Evolutionary conservation across 768 basidiomycete genomes (phyloP).

Genomic region (Suillus occidentalis): DNA sequence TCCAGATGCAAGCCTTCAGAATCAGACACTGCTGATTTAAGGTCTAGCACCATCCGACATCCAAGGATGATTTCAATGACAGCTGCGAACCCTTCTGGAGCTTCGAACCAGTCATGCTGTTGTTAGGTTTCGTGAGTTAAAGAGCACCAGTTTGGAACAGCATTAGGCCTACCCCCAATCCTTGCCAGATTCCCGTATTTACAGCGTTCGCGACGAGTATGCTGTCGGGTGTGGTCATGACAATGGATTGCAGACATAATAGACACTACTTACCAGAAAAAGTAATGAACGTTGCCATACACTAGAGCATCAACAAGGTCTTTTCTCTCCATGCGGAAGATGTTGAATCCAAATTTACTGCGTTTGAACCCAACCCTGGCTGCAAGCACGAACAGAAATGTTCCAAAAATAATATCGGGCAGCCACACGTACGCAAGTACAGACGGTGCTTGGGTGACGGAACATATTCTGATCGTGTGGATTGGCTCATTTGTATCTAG

Average conservation of each 20-base stretch:
- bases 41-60: constrained; percentile 1
- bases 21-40: not conserved
- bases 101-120: not conserved
- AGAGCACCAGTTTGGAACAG: too few species aligned
- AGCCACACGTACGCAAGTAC: not conserved
- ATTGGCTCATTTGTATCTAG: not conserved
- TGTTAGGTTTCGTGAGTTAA: not conserved
- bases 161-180: not conserved
- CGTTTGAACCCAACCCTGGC: not conserved
- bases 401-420: not conserved
- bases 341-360: not conserved
- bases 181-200: constrained; percentile 1
- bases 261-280: not conserved
- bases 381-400: constrained; percentile 5
- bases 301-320: not conserved
- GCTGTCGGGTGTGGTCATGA: not conserved
- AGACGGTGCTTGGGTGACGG: not conserved
- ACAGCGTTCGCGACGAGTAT: not conserved
- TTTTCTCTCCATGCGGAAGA: constrained; percentile 1
- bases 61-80: constrained; percentile 3
- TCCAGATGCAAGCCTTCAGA: not conserved
- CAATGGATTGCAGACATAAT: not conserved
- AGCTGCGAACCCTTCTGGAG: constrained; percentile 1
- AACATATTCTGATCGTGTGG: not conserved
- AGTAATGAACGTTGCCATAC: constrained; percentile 1